phyloP scores from a whole-genome alignment of 257 asterid species.

The Petrea volubilis region DNA sequence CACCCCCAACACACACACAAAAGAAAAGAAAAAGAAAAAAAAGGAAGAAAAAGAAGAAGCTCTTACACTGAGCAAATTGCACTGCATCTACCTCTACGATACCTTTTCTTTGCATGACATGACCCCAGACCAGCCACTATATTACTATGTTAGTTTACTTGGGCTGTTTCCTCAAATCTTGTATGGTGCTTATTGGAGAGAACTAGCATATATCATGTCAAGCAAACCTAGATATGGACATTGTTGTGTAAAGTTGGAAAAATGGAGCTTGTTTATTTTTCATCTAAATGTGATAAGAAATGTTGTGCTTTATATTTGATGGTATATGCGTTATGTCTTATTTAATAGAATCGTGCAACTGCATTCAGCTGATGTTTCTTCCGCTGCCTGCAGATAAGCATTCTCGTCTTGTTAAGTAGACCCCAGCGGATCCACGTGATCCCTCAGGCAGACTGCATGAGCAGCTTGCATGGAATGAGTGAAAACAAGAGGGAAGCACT shows the following conservation, averaged over 20 bases:
- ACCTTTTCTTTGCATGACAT: neutral
- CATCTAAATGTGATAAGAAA: neutral
- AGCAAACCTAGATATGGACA: neutral
- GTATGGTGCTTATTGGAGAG: neutral
- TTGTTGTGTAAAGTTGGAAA: neutral
- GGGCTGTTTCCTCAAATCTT: neutral
- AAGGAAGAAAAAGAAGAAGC: neutral
- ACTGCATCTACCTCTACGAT: neutral
- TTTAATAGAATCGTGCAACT: neutral
- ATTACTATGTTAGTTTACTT: too few relatives aligned
- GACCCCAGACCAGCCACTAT: too few relatives aligned
- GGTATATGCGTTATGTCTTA: neutral
- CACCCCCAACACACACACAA: too few relatives aligned
- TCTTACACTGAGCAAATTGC: neutral
- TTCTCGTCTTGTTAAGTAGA: conserved; percentile 74
- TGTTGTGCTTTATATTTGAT: neutral
- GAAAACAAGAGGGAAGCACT: conserved; percentile 44
- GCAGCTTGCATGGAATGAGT: conserved; percentile 31
- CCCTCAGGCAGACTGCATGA: conserved; percentile 53
- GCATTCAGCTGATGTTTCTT: conserved; percentile 6
- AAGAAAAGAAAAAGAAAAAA: too few relatives aligned
- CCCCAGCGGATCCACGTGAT: conserved; percentile 82
- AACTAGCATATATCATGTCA: neutral
- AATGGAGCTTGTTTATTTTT: neutral
- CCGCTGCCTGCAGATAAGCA: conserved; percentile 64